Evolutionary conservation across 2,329 filamentous ascomycete species (phyloP).

Genomic region (Claviceps purpurea): DNA sequence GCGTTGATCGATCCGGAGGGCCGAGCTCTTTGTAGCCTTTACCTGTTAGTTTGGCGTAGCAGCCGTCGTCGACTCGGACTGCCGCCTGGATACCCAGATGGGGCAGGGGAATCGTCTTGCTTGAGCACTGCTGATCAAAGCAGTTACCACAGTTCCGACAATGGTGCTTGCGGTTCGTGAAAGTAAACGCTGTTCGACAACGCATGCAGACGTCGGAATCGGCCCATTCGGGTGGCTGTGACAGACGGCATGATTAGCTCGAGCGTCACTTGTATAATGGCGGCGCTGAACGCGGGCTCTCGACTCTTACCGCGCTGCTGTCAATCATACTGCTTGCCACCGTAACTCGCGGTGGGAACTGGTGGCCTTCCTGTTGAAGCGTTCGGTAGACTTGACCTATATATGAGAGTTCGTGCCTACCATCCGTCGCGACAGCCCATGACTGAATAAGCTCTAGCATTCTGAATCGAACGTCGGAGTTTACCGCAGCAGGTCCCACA

Average conservation of each 20-base stretch:
- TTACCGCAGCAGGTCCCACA: constrained; percentile 59
- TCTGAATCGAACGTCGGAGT: constrained; percentile 74
- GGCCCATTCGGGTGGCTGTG: constrained; percentile 84
- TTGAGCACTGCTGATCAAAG: constrained; percentile 90
- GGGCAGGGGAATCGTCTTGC: constrained; percentile 74
- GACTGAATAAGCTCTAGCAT: constrained; percentile 88
- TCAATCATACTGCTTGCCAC: constrained; percentile 97
- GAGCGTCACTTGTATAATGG: not conserved
- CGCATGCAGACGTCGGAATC: constrained; percentile 99
- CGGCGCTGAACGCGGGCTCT: not conserved
- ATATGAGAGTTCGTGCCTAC: constrained; percentile 69
- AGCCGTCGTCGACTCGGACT: constrained; percentile 92
- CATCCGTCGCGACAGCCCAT: constrained; percentile 84
- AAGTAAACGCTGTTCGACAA: constrained; percentile 87
- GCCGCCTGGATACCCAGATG: constrained; percentile 86
- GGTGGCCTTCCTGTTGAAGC: constrained; percentile 72
- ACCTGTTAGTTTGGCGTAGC: constrained; percentile 77
- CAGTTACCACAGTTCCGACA: constrained; percentile 97
- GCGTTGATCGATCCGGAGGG: constrained; percentile 31
- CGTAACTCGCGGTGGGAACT: constrained; percentile 74
- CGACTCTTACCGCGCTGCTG: constrained; percentile 63
- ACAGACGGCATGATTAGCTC: not conserved
- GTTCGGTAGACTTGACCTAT: constrained; percentile 76
- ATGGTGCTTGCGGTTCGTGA: constrained; percentile 97
- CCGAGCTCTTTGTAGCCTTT: constrained; percentile 33